Conservation (phyloP, 2,329 filamentous ascomycete species). For the Stemphylium vesicarium region DNA sequence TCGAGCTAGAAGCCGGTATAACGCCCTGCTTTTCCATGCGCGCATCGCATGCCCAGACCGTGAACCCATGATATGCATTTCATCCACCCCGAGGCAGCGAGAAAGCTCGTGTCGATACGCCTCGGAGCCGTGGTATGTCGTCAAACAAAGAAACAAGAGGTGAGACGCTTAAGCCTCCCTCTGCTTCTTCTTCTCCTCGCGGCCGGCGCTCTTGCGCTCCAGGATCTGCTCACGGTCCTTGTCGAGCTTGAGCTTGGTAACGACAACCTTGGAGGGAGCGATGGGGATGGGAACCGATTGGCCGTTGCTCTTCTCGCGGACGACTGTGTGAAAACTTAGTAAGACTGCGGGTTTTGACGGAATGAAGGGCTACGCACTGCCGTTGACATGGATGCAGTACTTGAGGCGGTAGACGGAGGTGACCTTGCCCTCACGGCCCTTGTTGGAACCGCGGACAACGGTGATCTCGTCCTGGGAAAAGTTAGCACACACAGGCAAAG, state of each 20-base stretch:
- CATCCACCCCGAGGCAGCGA: conserved; percentile 45
- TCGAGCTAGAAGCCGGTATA: conserved; percentile 47
- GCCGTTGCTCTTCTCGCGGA: conserved; percentile 96
- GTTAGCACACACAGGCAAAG: conserved; percentile 34
- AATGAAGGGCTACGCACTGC: conserved; percentile 51
- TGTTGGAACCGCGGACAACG: conserved; percentile 91
- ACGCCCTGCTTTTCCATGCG: conserved; percentile 48
- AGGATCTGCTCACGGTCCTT: conserved; percentile 91
- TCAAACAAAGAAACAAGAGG: conserved; percentile 39
- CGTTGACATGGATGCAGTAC: conserved; percentile 97
- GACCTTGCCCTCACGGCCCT: conserved; percentile 98
- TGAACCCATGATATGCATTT: conserved; percentile 49
- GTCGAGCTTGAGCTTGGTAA: conserved; percentile 99
- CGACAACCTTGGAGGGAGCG: conserved; percentile 94
- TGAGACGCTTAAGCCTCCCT: conserved; percentile 55
- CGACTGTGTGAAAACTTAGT: conserved; percentile 59
- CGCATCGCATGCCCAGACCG: conserved; percentile 41
- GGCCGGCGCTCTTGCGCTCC: conserved; percentile 81
- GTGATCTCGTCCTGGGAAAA: conserved; percentile 73
- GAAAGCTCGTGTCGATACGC: conserved; percentile 42
- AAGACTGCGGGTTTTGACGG: not conserved
- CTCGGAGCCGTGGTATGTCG: conserved; percentile 48
- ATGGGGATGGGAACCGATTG: conserved; percentile 94
- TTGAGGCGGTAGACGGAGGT: conserved; percentile 82
- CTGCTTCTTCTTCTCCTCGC: conserved; percentile 78